Base-by-base conservation (phyloP, 768 basidiomycete genomes). In the Boletellus emodensis region DNA sequence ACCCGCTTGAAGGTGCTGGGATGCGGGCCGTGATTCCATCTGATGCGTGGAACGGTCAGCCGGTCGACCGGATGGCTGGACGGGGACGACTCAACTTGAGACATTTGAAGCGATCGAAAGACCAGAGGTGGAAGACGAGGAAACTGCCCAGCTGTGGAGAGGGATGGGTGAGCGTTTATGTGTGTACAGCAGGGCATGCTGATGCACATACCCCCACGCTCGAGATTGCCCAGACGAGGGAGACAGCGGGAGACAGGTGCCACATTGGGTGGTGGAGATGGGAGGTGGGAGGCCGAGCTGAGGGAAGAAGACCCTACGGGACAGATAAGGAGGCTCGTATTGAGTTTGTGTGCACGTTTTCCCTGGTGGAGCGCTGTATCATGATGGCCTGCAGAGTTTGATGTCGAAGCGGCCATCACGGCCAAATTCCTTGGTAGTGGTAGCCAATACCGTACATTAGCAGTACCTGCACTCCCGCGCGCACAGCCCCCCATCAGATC, bases 1-100 rank as follows among this genome's bases (percentile, higher is more conserved):
- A 91, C 61, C 24, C 90, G 81, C 66, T 89, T 91, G 71, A 91
- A 91, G 3, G 85, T 78, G n/a, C 86, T 87, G 14, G 82, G 77
- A 51, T 80, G 67, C 3, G 78, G 75, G 1, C 83, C 85, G 26
- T 76, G 78, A 59, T 83, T 80, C 85, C 86, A 89, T 63, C 87
- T 88, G n/a, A 6, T 24, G 24, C 24, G 24, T 24, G 24, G 24
- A 6, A 24, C 24, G 3, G 24, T 24, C 24, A 6, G 24, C 6
- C 24, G 24, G 3, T 24, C 24, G 24, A 3, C 6, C 24, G 3
- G 24, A 24, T 3, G 24, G 24, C 24, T 24, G 24, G 6, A 24
- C 3, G 2, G 4, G 3, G 30, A 1, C 7, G 5, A 8, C 10
- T 42, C 55, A 52, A 86, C 85, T 61, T 82, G 46, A 90, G 63